phyloP scores from a whole-genome alignment of 345 rosid genomes.

The Euphorbia pulcherrima region DNA sequence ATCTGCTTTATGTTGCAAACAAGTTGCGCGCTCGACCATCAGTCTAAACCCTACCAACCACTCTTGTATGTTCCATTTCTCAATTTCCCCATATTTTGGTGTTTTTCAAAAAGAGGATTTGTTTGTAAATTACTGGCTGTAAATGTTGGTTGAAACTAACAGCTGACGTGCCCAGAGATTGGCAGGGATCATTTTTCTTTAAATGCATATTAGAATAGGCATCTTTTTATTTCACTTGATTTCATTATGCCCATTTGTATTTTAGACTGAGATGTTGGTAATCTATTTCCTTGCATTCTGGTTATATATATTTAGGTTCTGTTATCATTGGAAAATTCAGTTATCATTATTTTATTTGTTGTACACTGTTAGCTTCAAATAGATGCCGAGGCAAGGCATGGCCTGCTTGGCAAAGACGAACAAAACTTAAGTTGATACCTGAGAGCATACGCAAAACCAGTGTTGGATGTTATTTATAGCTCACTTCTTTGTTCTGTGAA shows the following conservation, averaged over 20 bases:
- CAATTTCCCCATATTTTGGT: background rate
- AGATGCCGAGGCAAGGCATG: background rate
- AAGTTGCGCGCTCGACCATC: conserved; percentile 54
- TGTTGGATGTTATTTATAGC: background rate
- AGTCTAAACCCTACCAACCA: conserved; percentile 17
- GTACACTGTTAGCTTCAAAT: background rate
- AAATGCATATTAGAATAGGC: background rate
- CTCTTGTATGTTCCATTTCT: background rate
- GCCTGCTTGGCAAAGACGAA: background rate
- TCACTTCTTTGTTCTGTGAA: background rate
- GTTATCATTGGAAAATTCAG: background rate
- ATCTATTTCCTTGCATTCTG: background rate
- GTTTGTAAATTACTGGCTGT: conserved; percentile 24
- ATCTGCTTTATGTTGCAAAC: conserved; percentile 86
- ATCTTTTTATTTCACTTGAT: background rate
- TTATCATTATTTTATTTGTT: background rate
- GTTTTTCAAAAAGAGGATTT: background rate
- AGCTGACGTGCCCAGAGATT: conserved; percentile 13
- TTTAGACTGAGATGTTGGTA: background rate
- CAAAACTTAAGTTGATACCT: background rate
- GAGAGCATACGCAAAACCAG: background rate
- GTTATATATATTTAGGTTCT: background rate
- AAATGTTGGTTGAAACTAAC: conserved; percentile 27
- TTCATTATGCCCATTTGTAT: background rate
- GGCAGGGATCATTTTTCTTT: background rate